Evolutionary conservation across 2,329 filamentous ascomycete species (phyloP), one percentile per base, ranked within the genome.

Genomic region (Xylaria sp.): DNA sequence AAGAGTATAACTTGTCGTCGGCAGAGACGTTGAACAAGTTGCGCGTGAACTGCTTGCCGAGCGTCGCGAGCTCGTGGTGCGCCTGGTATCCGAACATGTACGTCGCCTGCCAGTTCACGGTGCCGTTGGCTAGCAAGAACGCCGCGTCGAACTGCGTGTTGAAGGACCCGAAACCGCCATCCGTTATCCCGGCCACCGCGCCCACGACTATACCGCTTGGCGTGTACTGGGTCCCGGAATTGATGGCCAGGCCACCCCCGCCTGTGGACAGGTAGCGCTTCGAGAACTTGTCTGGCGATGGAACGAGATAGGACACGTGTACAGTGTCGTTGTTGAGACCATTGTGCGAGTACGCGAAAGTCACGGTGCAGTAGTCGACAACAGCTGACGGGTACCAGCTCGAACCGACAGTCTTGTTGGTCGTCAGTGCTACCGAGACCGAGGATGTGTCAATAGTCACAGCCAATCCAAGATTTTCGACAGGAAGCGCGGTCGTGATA

Each of bases 81-180:
- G 78, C 80, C 61, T 79, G 73, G 65, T 81, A 81, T 18, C 78
- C 80, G 70, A 81, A 81, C 77, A 79, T 78, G 65, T 79, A 78
- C 13, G 78, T 70, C 0, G 73, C 71, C 4, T 79, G 74, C 74
- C 74, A 80, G 69, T 81, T 78, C 50, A 80, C 67, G 3, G 81
- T 81, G 5, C 80, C 80, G 57, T 83, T 81, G 12, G 77, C 78
- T 10, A 80, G 65, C 1, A 83, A 75, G 65, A 80, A 78, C 2
- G 75, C 79, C 2, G 65, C 72, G 63, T 83, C 80, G 34, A 76
- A 81, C 30, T 79, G 74, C 25, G 76, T 81, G 53, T 77, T 72
- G 72, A 86, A 86, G 28, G 77, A 76, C 32, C 83, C 84, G 70
- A 85, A 86, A 1, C 85, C 84, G 15, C 82, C 84, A 66, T 85